Evolutionary conservation across 768 basidiomycete species (phyloP), one percentile per base, ranked within the genome.

Genomic region (Termitomyces sp.): DNA sequence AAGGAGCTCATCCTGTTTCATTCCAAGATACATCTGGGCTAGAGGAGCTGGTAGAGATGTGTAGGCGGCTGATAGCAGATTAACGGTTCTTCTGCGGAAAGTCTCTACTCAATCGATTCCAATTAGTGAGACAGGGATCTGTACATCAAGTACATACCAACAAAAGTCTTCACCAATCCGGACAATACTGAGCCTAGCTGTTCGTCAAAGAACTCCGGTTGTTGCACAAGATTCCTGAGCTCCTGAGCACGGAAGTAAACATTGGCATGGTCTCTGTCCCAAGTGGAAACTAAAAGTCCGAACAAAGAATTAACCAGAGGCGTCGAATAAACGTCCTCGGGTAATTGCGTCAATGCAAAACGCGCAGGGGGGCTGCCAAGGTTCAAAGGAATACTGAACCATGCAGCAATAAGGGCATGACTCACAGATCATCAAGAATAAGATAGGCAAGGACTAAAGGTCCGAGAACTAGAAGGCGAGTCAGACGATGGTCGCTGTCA

Each of bases 361-460:
- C 79, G 80, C 39, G 87, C 88, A 51, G 82, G 78, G 42, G 84
- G 72, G 20, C 88, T 90, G 22, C 28, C 51, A 50, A 41, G 22
- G 13, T n/a, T 37, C 22, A 22, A 29, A 31, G n/a, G 33, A 20
- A 15, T 41, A 57, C 37, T 18, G 9, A 16, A n/a, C 3, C 1
- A 24, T 52, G 28, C 26, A 16, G 24, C 33, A n/a, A n/a, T n/a
- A 28, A 29, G 29, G 10, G 18, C 13, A 20, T 20, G 4, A 18
- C 22, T 65, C 63, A 86, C 88, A 85, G 65, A 57, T 88, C 77
- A 62, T 90, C 83, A 41, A 78, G 56, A 44, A 85, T 84, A 44
- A 90, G 73, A 70, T 88, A 86, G 5, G 81, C 77, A 13, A 91
- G 76, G 22, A 87, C 81, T 33, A 90, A 70, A 15, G 87, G 87